Evolutionary conservation across 1,139 yeast species (phyloP).

Genomic region (Candida sanyaensis): DNA sequence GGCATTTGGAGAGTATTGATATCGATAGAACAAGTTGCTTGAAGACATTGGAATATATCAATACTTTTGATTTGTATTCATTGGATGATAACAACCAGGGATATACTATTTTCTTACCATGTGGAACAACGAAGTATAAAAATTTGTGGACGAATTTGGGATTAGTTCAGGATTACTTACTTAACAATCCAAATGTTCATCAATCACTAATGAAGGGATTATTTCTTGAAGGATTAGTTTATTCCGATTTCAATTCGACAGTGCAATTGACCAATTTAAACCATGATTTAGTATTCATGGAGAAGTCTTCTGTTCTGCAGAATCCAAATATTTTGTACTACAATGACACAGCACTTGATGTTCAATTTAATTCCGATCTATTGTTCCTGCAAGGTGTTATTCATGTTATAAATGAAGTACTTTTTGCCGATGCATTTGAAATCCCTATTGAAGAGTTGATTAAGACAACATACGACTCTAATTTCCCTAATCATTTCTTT

Average conservation of each 20-base stretch:
- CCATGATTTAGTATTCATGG: slow-evolving; percentile 30
- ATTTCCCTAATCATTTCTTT: slow-evolving; percentile 40
- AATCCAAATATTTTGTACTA: slow-evolving; percentile 22
- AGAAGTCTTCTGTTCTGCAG: slow-evolving; percentile 24
- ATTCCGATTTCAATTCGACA: slow-evolving; percentile 56
- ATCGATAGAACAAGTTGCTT: slow-evolving; percentile 41
- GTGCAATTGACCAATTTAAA: slow-evolving; percentile 23
- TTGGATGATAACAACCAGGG: slow-evolving; percentile 58
- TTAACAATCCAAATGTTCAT: slow-evolving; percentile 52
- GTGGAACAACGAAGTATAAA: slow-evolving; percentile 35
- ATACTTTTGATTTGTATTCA: slow-evolving; percentile 28
- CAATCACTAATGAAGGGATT: slow-evolving; percentile 54
- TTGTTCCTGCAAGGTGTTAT: slow-evolving; percentile 84
- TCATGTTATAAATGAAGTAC: slow-evolving; percentile 62
- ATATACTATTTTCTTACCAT: slow-evolving; percentile 79
- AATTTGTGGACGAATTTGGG: slow-evolving; percentile 68
- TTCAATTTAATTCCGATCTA: slow-evolving; percentile 60
- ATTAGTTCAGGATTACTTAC: slow-evolving; percentile 60
- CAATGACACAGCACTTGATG: slow-evolving; percentile 27
- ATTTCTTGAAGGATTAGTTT: slow-evolving; percentile 64
- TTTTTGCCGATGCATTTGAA: slow-evolving; percentile 58
- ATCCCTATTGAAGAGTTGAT: slow-evolving; percentile 63
- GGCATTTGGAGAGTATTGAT: slow-evolving; percentile 31
- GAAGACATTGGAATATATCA: slow-evolving; percentile 35
- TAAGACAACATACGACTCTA: slow-evolving; percentile 45